Evolutionary conservation across 306 rosid species (phyloP).

Genomic region (Albizia julibrissin): DNA sequence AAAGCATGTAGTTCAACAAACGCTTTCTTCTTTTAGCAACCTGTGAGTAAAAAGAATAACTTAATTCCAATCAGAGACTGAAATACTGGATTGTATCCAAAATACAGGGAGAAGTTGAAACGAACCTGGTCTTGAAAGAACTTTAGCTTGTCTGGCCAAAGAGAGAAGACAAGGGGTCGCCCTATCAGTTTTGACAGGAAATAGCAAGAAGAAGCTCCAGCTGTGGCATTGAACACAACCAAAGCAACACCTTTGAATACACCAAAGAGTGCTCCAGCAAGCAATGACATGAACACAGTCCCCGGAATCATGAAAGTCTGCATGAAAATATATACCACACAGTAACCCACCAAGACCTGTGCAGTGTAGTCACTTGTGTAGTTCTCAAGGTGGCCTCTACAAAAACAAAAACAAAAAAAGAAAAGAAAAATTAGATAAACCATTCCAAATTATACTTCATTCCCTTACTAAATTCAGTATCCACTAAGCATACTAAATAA

Average conservation of each 20-base stretch:
- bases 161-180: slow-evolving; percentile 71
- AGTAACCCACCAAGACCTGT: slow-evolving; percentile 94
- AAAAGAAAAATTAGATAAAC: not conserved
- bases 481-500: not conserved
- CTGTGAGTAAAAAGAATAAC: slow-evolving; percentile 46
- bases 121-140: slow-evolving; percentile 85
- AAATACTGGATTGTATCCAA: slow-evolving; percentile 1
- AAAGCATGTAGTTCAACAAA: slow-evolving; percentile 93
- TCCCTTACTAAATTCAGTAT: slow-evolving; percentile 7
- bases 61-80: not conserved
- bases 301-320: slow-evolving; percentile 99
- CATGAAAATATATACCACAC: slow-evolving; percentile 94
- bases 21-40: slow-evolving; percentile 78
- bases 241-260: slow-evolving; percentile 84
- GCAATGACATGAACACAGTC: slow-evolving; percentile 96
- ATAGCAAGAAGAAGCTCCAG: slow-evolving; percentile 96
- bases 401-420: slow-evolving; percentile 24
- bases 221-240: slow-evolving; percentile 88
- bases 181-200: slow-evolving; percentile 89
- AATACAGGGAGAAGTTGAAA: slow-evolving; percentile 12
- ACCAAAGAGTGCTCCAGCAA: slow-evolving; percentile 96
- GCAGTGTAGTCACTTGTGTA: slow-evolving; percentile 99
- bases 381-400: slow-evolving; percentile 91
- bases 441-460: slow-evolving; percentile 16
- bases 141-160: slow-evolving; percentile 84